Evolutionary conservation across 139 green algal genomes (phyloP).

Genomic region (Coelastrella sp.): DNA sequence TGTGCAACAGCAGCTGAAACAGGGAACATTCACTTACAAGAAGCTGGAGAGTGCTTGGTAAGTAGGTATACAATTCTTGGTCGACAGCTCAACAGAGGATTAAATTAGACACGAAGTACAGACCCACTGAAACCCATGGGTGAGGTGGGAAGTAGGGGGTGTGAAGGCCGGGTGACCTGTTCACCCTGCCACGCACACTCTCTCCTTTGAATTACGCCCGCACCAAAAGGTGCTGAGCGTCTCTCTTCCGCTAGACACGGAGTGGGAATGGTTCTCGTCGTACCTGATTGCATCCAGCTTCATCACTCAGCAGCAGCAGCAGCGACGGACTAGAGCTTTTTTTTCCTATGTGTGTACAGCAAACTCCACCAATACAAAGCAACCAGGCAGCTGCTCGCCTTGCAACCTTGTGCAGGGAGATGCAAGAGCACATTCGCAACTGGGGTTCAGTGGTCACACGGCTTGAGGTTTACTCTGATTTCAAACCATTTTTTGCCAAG

Average conservation of each 20-base stretch:
- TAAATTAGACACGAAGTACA: background rate
- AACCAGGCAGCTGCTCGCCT: background rate
- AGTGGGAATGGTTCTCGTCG: background rate
- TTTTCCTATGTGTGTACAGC: too few relatives aligned
- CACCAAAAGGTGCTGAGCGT: too few relatives aligned
- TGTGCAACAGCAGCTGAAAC: background rate
- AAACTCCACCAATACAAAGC: background rate
- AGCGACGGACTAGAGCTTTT: too few relatives aligned
- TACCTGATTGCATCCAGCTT: too few relatives aligned
- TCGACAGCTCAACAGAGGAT: background rate
- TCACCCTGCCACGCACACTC: too few relatives aligned
- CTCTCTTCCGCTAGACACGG: too few relatives aligned
- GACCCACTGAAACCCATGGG: too few relatives aligned
- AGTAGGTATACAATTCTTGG: background rate
- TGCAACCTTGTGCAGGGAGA: background rate
- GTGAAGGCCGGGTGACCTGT: too few relatives aligned
- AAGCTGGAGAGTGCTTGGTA: background rate
- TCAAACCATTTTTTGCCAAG: slow-evolving; percentile 1
- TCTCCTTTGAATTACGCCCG: too few relatives aligned
- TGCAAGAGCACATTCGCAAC: slow-evolving; percentile 33
- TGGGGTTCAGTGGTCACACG: slow-evolving; percentile 34
- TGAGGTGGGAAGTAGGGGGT: too few relatives aligned
- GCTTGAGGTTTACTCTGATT: slow-evolving; percentile 40
- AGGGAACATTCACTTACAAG: slow-evolving; percentile 18
- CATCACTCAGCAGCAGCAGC: too few relatives aligned